Conservation (phyloP, 805 yeast genomes). For the Nakazawaea wickerhamii region DNA sequence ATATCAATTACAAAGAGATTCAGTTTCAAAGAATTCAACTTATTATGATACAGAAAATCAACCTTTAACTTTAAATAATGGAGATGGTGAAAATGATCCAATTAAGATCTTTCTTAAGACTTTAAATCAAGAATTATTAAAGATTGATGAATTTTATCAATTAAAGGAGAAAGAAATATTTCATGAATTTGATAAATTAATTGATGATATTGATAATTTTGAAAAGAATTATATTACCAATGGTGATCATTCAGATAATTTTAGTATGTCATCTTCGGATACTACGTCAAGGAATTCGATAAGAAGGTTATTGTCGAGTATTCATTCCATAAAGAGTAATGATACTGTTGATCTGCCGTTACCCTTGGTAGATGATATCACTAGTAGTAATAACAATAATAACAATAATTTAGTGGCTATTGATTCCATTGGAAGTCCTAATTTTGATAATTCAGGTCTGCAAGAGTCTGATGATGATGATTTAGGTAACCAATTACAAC, state of each 20-base stretch:
- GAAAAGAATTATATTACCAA: conserved; percentile 32
- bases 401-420: background rate
- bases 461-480: conserved; percentile 11
- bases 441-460: conserved; percentile 3
- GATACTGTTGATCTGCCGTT: background rate
- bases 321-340: conserved; percentile 7
- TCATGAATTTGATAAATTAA: conserved; percentile 48
- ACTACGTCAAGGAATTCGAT: conserved; percentile 13
- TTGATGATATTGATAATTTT: conserved; percentile 59
- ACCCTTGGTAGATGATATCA: background rate
- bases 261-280: conserved; percentile 19
- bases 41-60: conserved; percentile 21
- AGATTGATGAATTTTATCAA: conserved; percentile 71
- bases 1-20: conserved; percentile 73
- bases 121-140: conserved; percentile 68
- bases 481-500: conserved; percentile 9
- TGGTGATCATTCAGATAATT: conserved; percentile 14
- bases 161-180: conserved; percentile 58
- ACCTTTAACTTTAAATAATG: conserved; percentile 17
- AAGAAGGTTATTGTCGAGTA: conserved; percentile 9
- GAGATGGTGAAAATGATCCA: conserved; percentile 37
- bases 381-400: background rate
- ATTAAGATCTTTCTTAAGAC: conserved; percentile 60
- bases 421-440: background rate
- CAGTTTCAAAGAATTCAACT: conserved; percentile 22